Conservation (phyloP, 257 asterid species). For the Capsicum baccatum region DNA sequence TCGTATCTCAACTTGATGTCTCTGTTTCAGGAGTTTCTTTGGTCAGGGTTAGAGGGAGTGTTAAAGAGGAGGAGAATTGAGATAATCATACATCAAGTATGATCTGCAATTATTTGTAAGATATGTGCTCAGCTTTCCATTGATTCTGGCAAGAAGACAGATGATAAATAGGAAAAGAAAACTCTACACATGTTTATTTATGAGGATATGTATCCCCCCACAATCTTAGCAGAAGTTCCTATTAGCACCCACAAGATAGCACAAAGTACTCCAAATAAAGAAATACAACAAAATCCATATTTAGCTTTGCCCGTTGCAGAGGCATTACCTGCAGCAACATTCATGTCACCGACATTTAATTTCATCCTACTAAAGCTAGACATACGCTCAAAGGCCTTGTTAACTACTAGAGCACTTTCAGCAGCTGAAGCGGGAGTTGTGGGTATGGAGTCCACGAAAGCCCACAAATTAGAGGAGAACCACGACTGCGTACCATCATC, state of each 20-base stretch:
- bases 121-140: constrained; percentile 33
- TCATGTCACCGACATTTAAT: constrained; percentile 52
- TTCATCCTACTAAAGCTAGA: constrained; percentile 89
- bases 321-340: constrained; percentile 61
- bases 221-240: constrained; percentile 44
- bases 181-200: constrained; percentile 43
- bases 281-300: constrained; percentile 55
- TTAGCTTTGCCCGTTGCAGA: constrained; percentile 54
- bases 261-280: constrained; percentile 76
- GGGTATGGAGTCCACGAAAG: constrained; percentile 98
- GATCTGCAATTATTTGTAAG: background rate
- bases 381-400: constrained; percentile 79
- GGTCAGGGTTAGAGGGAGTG: background rate
- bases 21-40: background rate
- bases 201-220: constrained; percentile 32
- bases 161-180: constrained; percentile 31
- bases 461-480: constrained; percentile 80
- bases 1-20: background rate
- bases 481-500: constrained; percentile 74
- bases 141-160: constrained; percentile 34
- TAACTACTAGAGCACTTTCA: constrained; percentile 83
- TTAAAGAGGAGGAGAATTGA: background rate
- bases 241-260: constrained; percentile 73
- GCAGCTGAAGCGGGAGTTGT: constrained; percentile 97
- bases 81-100: background rate